A percentile compares a stretch with the other conserved stretches of the same genome.
phyloP scores from a whole-genome alignment of 2,329 filamentous ascomycete species.

The Claviceps maximensis region DNA sequence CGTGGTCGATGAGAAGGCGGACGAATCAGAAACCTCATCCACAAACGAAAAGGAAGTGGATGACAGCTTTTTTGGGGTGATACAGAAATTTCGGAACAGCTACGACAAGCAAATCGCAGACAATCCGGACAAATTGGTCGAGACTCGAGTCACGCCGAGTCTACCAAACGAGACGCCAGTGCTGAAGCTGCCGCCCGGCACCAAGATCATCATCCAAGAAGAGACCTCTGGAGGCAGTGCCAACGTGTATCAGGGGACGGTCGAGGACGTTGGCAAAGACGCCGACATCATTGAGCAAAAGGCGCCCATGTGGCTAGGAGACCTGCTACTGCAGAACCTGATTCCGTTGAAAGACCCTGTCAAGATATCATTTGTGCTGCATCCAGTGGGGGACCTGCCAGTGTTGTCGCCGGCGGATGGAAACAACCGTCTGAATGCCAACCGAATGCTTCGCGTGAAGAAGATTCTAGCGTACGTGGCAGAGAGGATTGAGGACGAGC shows the following conservation, averaged over 20 bases:
- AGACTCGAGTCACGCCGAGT: constrained; percentile 54
- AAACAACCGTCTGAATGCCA: constrained; percentile 87
- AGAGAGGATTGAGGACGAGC: constrained; percentile 71
- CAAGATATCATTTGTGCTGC: constrained; percentile 88
- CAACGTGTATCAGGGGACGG: constrained; percentile 83
- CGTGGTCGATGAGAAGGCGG: constrained; percentile 63
- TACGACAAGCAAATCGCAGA: constrained; percentile 57
- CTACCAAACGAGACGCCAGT: constrained; percentile 63
- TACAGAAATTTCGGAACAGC: constrained; percentile 59
- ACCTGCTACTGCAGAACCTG: constrained; percentile 72
- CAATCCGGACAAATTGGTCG: constrained; percentile 38
- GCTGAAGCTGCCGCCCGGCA: constrained; percentile 55
- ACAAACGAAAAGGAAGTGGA: constrained; percentile 61
- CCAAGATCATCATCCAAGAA: constrained; percentile 56
- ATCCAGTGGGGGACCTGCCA: constrained; percentile 65
- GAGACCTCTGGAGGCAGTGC: constrained; percentile 56
- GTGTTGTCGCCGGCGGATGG: constrained; percentile 62
- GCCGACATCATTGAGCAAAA: constrained; percentile 74
- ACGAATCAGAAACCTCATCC: constrained; percentile 49
- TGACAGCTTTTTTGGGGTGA: constrained; percentile 57
- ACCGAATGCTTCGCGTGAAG: constrained; percentile 87
- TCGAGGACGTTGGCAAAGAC: constrained; percentile 62
- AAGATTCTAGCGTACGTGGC: constrained; percentile 90
- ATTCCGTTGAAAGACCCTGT: constrained; percentile 79
- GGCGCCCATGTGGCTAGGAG: constrained; percentile 84